A percentile compares a stretch with the other conserved stretches of the same genome.
These are phyloP conservation scores for Coccomyxa subellipsoidea DNA, from an alignment of 163 green algal species.

Conservation along the genomic window DNA sequence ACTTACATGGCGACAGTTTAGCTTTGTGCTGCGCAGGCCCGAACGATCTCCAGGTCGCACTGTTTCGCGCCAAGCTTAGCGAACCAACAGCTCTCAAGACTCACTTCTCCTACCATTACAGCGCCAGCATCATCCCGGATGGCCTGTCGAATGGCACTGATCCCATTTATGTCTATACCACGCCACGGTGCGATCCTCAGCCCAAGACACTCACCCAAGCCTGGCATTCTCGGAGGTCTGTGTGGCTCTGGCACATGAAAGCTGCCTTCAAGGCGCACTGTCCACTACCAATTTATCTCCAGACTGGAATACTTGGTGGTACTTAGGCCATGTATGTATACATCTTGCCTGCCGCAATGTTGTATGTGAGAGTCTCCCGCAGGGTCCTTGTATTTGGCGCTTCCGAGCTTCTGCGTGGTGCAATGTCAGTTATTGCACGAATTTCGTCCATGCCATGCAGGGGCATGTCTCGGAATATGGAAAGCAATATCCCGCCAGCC, in stretches of 20 bases:
- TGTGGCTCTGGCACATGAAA: too few relatives aligned
- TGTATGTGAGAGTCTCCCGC: too few relatives aligned
- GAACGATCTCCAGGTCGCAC: background rate
- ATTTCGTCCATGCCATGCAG: too few relatives aligned
- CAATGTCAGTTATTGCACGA: too few relatives aligned
- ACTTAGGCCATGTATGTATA: background rate
- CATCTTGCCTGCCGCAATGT: background rate
- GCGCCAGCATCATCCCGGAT: background rate
- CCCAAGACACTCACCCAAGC: background rate
- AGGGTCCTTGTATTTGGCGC: too few relatives aligned
- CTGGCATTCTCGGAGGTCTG: too few relatives aligned
- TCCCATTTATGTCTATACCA: background rate
- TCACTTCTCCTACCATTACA: background rate
- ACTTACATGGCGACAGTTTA: background rate
- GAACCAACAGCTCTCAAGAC: background rate
- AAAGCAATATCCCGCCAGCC: too few relatives aligned
- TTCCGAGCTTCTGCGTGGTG: too few relatives aligned
- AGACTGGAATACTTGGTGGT: background rate
- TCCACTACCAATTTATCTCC: too few relatives aligned
- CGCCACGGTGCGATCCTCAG: background rate
- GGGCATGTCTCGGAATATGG: too few relatives aligned
- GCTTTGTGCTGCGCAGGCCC: background rate
- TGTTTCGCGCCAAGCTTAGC: conserved; percentile 5
- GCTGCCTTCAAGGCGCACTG: too few relatives aligned
- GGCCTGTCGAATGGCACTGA: conserved; percentile 15